Evolutionary conservation across 1,284 basidiomycete species (phyloP).

Genomic region (Rhodofomes roseus): DNA sequence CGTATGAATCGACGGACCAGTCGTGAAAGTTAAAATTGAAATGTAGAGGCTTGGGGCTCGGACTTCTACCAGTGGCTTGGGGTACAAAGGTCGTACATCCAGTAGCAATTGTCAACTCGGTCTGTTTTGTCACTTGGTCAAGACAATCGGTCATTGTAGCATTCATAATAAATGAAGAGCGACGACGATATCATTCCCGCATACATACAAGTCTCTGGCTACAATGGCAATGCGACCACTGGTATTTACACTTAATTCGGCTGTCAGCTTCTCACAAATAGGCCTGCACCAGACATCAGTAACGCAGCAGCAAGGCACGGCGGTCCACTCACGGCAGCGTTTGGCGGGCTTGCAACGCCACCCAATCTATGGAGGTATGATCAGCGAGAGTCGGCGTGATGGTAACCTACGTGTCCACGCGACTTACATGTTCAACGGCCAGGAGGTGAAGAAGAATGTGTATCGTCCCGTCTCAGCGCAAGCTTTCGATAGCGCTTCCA

Average conservation of each 20-base stretch:
- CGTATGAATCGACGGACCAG: constrained; percentile 41
- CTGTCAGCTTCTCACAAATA: constrained; percentile 1
- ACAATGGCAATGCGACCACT: too few species aligned
- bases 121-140: too few species aligned
- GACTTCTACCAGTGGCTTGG: too few species aligned
- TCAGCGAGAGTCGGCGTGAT: neutral
- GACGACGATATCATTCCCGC: too few species aligned
- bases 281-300: neutral
- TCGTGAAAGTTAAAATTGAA: constrained; percentile 20
- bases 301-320: too few species aligned
- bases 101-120: neutral
- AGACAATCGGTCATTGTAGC: too few species aligned
- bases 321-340: constrained; percentile 53
- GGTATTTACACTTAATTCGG: too few species aligned
- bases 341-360: constrained; percentile 64
- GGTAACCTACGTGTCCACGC: neutral
- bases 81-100: neutral
- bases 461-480: constrained; percentile 58
- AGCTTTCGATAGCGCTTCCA: constrained; percentile 54
- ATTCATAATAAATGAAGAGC: too few species aligned
- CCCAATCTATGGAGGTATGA: constrained; percentile 42
- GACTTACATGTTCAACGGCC: constrained; percentile 64
- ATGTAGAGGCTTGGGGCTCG: too few species aligned
- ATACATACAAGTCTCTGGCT: too few species aligned
- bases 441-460: constrained; percentile 72